Evolutionary conservation across 768 basidiomycete species (phyloP).

Genomic region (Pleurotus cornucopiae): DNA sequence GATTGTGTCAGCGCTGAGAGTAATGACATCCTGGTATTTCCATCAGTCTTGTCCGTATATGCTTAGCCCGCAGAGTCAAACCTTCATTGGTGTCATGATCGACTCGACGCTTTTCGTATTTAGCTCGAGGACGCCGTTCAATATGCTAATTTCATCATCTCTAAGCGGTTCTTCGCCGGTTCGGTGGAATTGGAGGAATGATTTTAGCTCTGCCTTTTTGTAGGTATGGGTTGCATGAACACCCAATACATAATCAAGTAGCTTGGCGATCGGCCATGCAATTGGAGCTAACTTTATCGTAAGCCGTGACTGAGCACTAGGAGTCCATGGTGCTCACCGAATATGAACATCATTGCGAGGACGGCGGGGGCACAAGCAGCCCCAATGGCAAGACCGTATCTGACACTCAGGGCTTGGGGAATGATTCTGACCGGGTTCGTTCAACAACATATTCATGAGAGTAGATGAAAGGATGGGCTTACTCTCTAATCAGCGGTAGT

Average conservation of each 20-base stretch:
- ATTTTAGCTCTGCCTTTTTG: slow-evolving; percentile 78
- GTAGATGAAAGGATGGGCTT: slow-evolving; percentile 28
- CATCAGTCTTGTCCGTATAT: slow-evolving; percentile 17
- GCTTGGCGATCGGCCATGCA: slow-evolving; percentile 75
- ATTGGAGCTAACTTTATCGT: slow-evolving; percentile 51
- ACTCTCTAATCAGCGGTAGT: slow-evolving; percentile 51
- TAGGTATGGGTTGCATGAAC: slow-evolving; percentile 68
- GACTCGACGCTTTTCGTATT: slow-evolving; percentile 70
- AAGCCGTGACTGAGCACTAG: too few species aligned
- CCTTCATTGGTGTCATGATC: slow-evolving; percentile 82
- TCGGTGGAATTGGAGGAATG: slow-evolving; percentile 77
- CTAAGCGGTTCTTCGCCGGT: slow-evolving; percentile 73
- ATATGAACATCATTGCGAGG: slow-evolving; percentile 64
- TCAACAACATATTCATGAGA: slow-evolving; percentile 18
- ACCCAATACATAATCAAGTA: slow-evolving; percentile 83
- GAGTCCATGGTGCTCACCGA: slow-evolving; percentile 23
- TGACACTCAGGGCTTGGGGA: slow-evolving; percentile 71
- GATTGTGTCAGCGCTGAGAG: slow-evolving; percentile 71
- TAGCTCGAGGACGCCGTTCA: slow-evolving; percentile 77
- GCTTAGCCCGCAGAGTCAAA: slow-evolving; percentile 25
- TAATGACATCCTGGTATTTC: slow-evolving; percentile 66
- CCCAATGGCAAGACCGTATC: slow-evolving; percentile 79
- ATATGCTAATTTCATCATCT: slow-evolving; percentile 78
- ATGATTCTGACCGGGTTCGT: slow-evolving; percentile 36
- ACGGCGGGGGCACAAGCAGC: slow-evolving; percentile 77